phyloP scores from a whole-genome alignment of 208 protist genomes.

The Angomonas desouzai region DNA sequence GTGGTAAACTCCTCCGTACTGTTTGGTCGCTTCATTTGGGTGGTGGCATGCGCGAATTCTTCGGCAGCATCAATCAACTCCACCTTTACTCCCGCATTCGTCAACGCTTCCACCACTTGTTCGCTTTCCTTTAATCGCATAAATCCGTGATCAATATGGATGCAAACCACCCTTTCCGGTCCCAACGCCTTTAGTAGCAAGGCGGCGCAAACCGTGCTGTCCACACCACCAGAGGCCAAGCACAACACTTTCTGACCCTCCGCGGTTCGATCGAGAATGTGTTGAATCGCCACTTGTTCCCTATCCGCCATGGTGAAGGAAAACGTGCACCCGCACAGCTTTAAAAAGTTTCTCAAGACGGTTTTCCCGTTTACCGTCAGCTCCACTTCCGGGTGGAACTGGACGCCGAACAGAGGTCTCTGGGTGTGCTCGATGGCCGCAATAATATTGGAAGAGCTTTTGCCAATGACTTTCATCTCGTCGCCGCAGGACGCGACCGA shows the following conservation, averaged over 20 bases:
- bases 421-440: constrained; percentile 72
- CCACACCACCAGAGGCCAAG: constrained; percentile 97
- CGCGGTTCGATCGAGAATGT: constrained; percentile 87
- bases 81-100: constrained; percentile 65
- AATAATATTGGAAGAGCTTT: constrained; percentile 69
- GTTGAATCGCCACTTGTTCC: constrained; percentile 79
- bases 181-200: constrained; percentile 94
- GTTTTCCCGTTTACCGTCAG: constrained; percentile 89
- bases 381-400: constrained; percentile 98
- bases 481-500: constrained; percentile 36
- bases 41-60: constrained; percentile 81
- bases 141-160: constrained; percentile 99
- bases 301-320: constrained; percentile 86
- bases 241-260: constrained; percentile 90
- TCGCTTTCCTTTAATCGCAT: constrained; percentile 94
- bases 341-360: constrained; percentile 96
- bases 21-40: constrained; percentile 56
- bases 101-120: constrained; percentile 79
- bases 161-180: constrained; percentile 89
- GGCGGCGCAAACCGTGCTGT: constrained; percentile 96
- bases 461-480: constrained; percentile 55
- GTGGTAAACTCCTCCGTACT: constrained; percentile 49
- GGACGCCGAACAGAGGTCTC: constrained; percentile 87
- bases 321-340: constrained; percentile 70
- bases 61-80: constrained; percentile 61